A percentile compares a stretch with the other conserved stretches of the same genome.
phyloP scores from a whole-genome alignment of 2,329 filamentous ascomycete genomes.

The Penicillium sp. region DNA sequence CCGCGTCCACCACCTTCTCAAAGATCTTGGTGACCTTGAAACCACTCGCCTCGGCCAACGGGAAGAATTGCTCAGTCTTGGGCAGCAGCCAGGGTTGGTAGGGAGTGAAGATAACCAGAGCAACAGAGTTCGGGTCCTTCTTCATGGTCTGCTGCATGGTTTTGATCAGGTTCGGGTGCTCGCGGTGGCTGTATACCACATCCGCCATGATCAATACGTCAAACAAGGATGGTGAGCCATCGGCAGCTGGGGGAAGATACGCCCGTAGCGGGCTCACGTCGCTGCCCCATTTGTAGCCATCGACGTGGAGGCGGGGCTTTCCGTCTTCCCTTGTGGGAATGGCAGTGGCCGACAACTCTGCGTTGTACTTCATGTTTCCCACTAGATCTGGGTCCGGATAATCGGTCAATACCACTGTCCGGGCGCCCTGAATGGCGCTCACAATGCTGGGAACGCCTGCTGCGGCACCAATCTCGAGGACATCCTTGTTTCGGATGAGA shows the following conservation, averaged over 20 bases:
- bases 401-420: conserved; percentile 72
- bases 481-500: conserved; percentile 64
- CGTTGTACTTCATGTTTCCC: conserved; percentile 73
- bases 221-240: conserved; percentile 62
- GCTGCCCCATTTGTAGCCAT: conserved; percentile 83
- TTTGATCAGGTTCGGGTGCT: conserved; percentile 73
- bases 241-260: conserved; percentile 54
- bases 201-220: conserved; percentile 85
- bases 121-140: conserved; percentile 54
- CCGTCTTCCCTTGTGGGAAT: conserved; percentile 34
- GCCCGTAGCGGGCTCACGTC: conserved; percentile 58
- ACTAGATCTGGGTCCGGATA: conserved; percentile 85
- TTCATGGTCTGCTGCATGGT: conserved; percentile 68
- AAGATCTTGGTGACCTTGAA: conserved; percentile 76
- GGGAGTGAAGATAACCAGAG: conserved; percentile 89
- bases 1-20: conserved; percentile 77
- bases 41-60: conserved; percentile 66
- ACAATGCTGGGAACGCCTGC: conserved; percentile 81
- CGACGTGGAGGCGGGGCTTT: conserved; percentile 50
- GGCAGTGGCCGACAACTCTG: conserved; percentile 54
- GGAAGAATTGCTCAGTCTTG: conserved; percentile 84
- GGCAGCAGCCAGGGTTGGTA: conserved; percentile 88
- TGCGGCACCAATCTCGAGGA: conserved; percentile 86
- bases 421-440: conserved; percentile 69
- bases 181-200: conserved; percentile 84